Percentiles rank a stretch among this genome's conserved stretches.
Evolutionary conservation across 2,329 filamentous ascomycete species (phyloP).

Genomic region (Diplodia sapinea): DNA sequence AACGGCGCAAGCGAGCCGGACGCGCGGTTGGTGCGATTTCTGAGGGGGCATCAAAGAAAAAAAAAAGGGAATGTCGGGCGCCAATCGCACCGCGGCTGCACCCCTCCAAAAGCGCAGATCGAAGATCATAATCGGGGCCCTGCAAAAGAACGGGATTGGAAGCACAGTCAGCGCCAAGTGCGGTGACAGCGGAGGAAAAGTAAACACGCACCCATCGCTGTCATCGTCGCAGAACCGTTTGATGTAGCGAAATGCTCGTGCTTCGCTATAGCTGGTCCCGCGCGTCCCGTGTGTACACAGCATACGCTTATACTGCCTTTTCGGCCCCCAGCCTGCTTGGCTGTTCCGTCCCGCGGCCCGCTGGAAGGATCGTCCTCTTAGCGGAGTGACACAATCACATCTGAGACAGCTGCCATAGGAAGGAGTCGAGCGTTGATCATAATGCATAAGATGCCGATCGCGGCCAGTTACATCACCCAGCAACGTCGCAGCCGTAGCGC

Average conservation of each 20-base stretch:
- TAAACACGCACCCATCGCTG: constrained; percentile 2
- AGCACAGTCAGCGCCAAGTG: constrained; percentile 26
- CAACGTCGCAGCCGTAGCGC: constrained; percentile 4
- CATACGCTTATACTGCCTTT: constrained; percentile 6
- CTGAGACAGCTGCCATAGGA: constrained; percentile 1
- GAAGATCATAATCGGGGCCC: constrained; percentile 18
- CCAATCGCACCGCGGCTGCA: constrained; percentile 2
- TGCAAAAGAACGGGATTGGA: neutral
- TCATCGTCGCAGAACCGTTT: neutral
- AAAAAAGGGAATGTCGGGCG: constrained; percentile 8
- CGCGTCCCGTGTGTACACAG: neutral
- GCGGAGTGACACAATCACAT: constrained; percentile 16
- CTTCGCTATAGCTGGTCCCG: neutral
- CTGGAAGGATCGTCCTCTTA: constrained; percentile 11
- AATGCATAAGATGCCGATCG: constrained; percentile 22
- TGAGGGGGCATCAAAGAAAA: neutral
- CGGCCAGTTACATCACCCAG: constrained; percentile 2
- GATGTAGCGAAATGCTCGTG: constrained; percentile 12
- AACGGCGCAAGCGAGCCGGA: neutral
- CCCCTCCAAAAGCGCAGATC: neutral
- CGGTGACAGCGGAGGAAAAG: constrained; percentile 10
- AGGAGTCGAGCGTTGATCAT: constrained; percentile 8
- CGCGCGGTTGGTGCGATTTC: constrained; percentile 28
- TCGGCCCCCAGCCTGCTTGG: neutral
- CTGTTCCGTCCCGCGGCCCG: constrained; percentile 14